Conservation (phyloP, 495 filamentous ascomycete species). For the Penicillium tannophilum region DNA sequence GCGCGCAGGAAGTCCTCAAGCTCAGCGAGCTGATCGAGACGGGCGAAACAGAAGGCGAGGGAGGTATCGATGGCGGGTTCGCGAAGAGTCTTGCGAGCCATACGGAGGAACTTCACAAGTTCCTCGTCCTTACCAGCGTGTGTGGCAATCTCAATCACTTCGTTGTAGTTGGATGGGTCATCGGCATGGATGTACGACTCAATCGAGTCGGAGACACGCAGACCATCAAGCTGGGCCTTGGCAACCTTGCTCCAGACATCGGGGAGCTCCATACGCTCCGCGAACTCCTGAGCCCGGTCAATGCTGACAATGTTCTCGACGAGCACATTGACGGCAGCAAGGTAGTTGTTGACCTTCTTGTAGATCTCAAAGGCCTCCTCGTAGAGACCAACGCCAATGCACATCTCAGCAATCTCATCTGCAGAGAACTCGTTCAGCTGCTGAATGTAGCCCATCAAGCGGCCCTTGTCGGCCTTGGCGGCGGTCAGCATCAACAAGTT, state of each 20-base stretch:
- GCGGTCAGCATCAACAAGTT: conserved; percentile 97
- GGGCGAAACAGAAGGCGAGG: conserved; percentile 90
- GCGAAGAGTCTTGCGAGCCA: conserved; percentile 95
- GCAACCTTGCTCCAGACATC: conserved; percentile 99
- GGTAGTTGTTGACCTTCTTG: conserved; percentile 93
- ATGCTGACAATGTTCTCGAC: conserved; percentile 98
- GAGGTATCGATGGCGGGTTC: conserved; percentile 93
- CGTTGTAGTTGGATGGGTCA: conserved; percentile 89
- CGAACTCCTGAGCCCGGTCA: conserved; percentile 94
- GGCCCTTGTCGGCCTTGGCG: conserved; percentile 92
- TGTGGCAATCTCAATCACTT: conserved; percentile 95
- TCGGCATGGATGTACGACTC: conserved; percentile 96
- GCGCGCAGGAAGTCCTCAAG: conserved; percentile 95
- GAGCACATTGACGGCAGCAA: conserved; percentile 84
- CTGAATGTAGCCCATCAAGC: conserved; percentile 97
- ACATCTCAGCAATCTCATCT: conserved; percentile 89
- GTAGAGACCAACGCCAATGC: conserved; percentile 89
- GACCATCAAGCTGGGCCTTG: conserved; percentile 96
- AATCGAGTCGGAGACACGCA: conserved; percentile 89
- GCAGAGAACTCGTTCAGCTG: conserved; percentile 85
- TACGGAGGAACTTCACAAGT: conserved; percentile 92
- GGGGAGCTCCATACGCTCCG: conserved; percentile 90
- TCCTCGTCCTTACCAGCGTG: conserved; percentile 98
- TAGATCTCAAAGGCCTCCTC: conserved; percentile 99
- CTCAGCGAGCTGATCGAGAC: conserved; percentile 87